Evolutionary conservation across 78 protist genomes (phyloP).

Genomic region (Tieghemostelium lacteum): DNA sequence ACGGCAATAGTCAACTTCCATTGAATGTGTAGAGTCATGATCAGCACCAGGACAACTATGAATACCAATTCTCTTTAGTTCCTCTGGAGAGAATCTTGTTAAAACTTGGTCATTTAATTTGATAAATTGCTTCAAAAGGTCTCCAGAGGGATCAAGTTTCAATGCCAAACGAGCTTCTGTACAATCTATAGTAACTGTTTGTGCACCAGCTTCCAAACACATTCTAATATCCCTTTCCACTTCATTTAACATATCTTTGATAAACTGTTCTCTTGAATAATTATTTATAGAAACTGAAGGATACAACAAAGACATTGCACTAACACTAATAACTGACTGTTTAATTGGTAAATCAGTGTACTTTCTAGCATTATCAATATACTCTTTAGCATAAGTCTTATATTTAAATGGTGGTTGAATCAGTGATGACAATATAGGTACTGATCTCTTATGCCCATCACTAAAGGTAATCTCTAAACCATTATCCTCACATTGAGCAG

Average conservation of each 20-base stretch:
- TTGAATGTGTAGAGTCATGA: constrained; percentile 10
- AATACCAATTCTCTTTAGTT: constrained; percentile 19
- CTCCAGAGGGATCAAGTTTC: constrained; percentile 39
- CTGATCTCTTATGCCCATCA: not conserved
- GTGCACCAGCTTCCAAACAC: constrained; percentile 3
- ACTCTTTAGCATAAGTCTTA: constrained; percentile 10
- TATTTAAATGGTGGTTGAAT: constrained; percentile 16
- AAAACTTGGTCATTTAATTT: constrained; percentile 30
- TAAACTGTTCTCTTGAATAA: constrained; percentile 2
- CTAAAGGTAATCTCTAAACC: not conserved
- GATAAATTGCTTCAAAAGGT: constrained; percentile 4
- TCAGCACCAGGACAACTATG: constrained; percentile 63
- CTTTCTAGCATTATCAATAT: not conserved
- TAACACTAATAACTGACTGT: constrained; percentile 21
- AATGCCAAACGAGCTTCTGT: constrained; percentile 32
- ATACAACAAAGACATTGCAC: constrained; percentile 45
- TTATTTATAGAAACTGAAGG: not conserved
- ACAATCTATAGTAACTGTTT: constrained; percentile 16
- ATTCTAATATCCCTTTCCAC: constrained; percentile 42
- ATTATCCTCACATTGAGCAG: not conserved
- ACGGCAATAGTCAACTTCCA: constrained; percentile 19
- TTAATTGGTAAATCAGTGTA: constrained; percentile 4
- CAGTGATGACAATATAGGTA: not conserved
- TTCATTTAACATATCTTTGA: constrained; percentile 31
- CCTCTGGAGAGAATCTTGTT: constrained; percentile 18